Conservation (phyloP, 2,329 filamentous ascomycete genomes). For the Hortaea sp. region DNA sequence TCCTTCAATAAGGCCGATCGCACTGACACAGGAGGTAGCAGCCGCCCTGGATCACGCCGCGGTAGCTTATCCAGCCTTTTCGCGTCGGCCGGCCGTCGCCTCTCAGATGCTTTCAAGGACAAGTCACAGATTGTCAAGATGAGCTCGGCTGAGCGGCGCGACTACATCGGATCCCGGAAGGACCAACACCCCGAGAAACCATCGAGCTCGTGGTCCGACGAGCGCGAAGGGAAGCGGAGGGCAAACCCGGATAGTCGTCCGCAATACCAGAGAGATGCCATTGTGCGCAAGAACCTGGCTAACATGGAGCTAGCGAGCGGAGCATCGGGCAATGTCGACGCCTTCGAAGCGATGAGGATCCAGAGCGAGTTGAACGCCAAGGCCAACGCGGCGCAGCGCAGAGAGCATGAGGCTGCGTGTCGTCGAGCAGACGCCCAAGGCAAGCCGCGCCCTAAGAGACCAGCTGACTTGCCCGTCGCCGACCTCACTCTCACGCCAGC, state of each 20-base stretch:
- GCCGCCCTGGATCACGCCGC: not conserved
- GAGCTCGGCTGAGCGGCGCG: constrained; percentile 1
- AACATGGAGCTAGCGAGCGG: not conserved
- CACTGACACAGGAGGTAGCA: not conserved
- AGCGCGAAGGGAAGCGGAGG: not conserved
- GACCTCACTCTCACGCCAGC: not conserved
- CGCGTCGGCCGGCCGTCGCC: not conserved
- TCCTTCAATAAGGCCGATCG: not conserved
- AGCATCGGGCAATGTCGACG: not conserved
- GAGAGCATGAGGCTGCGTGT: not conserved
- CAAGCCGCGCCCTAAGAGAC: not conserved
- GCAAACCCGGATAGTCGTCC: not conserved
- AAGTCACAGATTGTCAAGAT: constrained; percentile 3
- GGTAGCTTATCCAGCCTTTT: not conserved
- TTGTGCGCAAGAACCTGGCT: not conserved
- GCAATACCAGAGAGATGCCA: not conserved
- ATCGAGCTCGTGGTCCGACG: not conserved
- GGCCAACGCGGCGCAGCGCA: not conserved
- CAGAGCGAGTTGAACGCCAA: not conserved
- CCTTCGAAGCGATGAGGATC: not conserved
- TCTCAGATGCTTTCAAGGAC: constrained; percentile 2
- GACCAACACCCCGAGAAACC: constrained; percentile 6
- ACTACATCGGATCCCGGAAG: not conserved
- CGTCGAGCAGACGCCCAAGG: not conserved
- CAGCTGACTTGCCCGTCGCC: not conserved